Base-by-base conservation (phyloP, 23 red algal species). In the Chondrus crispus region DNA sequence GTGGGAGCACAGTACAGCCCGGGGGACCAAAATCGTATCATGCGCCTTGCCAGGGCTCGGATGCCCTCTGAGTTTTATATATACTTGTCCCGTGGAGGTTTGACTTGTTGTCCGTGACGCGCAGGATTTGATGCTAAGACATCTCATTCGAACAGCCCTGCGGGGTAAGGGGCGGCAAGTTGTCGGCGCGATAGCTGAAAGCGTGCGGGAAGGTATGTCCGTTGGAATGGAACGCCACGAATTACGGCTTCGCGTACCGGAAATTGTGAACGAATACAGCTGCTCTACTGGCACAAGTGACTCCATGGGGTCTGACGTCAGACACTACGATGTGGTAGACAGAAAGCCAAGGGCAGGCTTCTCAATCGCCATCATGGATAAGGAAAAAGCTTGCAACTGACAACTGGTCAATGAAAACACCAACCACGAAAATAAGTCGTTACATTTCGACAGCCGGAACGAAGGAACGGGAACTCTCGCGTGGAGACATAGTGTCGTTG, bases 1-100 rank as follows among this genome's bases (percentile, higher is more conserved):
- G 87, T 99, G 75, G 68, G 88, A 45, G 81, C 95, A 62, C 70
- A 94, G n/a, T 99, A 96, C 74, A 92, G 75, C 22, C 35, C 46
- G n/a, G 97, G 86, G 26, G 97, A 99, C 42, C 94, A 96, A 46
- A 82, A 92, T 30, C 62, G 93, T n/a, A 85, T 99, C 35, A 95
- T 99, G 80, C 84, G 86, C 4, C 43, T 80, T 10, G 85, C 96
- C 26, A 95, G 95, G 69, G 94, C 90, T 5, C 77, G 73, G 55
- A 91, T 99, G 36, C 97, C 97, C 2, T 80, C 81, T 22, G 90
- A 85, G 62, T 89, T 89, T 58, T 99, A 18, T 85, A 73, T 32
- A 94, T 96, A 43, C 71, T 99, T 77, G 82, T 99, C 28, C 97
- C 97, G 18, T 99, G 94, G 94, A 88, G 96, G 81, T 87, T 99